These are phyloP conservation scores for Platanthera zijinensis DNA, from an alignment of 106 monocot genomes.

Conservation along the genomic window DNA sequence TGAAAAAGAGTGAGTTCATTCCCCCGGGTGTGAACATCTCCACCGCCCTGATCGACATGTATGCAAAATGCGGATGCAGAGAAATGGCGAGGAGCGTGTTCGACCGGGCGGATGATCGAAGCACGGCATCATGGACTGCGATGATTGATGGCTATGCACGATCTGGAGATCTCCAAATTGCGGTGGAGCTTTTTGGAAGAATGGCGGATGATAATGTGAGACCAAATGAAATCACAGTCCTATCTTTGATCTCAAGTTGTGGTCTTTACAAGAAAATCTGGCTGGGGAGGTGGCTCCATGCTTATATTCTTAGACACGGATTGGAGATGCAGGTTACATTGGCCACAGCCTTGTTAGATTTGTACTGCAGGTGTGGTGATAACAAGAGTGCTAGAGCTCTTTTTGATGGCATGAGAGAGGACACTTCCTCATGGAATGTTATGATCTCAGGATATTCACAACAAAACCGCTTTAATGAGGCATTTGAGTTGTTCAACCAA, in stretches of 20 bases:
- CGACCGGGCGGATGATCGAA: slow-evolving; percentile 26
- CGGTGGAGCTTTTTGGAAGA: slow-evolving; percentile 27
- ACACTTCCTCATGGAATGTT: slow-evolving; percentile 39
- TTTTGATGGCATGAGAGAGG: slow-evolving; percentile 38
- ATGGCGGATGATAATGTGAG: slow-evolving; percentile 27
- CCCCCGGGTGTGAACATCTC: slow-evolving; percentile 11
- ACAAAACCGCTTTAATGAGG: slow-evolving; percentile 17
- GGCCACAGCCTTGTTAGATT: slow-evolving; percentile 44
- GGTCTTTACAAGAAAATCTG: slow-evolving; percentile 13
- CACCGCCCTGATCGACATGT: slow-evolving; percentile 49
- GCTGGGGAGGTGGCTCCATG: slow-evolving; percentile 40
- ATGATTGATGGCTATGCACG: slow-evolving; percentile 40
- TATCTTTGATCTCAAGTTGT: slow-evolving; percentile 40
- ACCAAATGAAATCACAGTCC: slow-evolving; percentile 55
- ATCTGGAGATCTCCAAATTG: slow-evolving; percentile 9
- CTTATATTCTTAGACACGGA: slow-evolving; percentile 34
- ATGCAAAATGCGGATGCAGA: slow-evolving; percentile 35
- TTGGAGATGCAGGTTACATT: slow-evolving; percentile 20
- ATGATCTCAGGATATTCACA: slow-evolving; percentile 53
- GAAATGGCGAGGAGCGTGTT: slow-evolving; percentile 31
- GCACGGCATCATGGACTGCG: slow-evolving; percentile 40
- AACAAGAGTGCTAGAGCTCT: slow-evolving; percentile 28
- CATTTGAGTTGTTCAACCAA: slow-evolving; percentile 28
- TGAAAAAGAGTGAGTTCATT: slow-evolving; percentile 13
- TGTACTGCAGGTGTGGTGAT: slow-evolving; percentile 53